Conservation (phyloP, 1,284 basidiomycete species). For the Phellopilus nigrolimitatus region DNA sequence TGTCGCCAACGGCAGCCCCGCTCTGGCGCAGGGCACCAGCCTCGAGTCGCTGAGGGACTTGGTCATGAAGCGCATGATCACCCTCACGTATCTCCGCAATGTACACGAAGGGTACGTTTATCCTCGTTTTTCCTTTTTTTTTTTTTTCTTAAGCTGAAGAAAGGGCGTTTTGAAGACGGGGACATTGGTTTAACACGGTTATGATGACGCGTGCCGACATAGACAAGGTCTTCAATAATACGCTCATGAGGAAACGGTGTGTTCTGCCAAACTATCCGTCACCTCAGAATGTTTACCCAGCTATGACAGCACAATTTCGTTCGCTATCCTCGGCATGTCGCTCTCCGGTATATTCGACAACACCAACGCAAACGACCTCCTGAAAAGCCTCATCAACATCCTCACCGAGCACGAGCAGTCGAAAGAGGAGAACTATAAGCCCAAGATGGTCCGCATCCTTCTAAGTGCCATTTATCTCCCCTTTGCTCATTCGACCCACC, state of each 20-base stretch:
- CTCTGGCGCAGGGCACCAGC: constrained; percentile 55
- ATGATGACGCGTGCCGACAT: constrained; percentile 69
- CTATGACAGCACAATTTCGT: constrained; percentile 61
- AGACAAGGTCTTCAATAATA: constrained; percentile 67
- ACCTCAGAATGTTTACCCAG: constrained; percentile 14
- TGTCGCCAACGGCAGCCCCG: constrained; percentile 35
- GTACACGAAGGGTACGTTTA: constrained; percentile 74
- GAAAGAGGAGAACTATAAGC: constrained; percentile 75
- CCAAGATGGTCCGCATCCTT: constrained; percentile 57
- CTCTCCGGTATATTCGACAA: constrained; percentile 77
- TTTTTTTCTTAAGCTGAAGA: constrained; percentile 9
- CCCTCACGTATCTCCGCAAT: constrained; percentile 76
- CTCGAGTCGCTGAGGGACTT: constrained; percentile 73
- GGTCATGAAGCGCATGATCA: constrained; percentile 78
- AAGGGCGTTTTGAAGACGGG: constrained; percentile 42
- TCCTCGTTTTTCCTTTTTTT: background rate
- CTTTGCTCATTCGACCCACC: constrained; percentile 16
- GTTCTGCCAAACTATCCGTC: constrained; percentile 21
- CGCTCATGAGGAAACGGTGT: constrained; percentile 73
- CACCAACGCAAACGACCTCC: constrained; percentile 69
- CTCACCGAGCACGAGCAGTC: constrained; percentile 75
- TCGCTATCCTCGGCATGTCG: constrained; percentile 79
- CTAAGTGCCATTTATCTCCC: constrained; percentile 14
- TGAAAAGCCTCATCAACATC: constrained; percentile 65
- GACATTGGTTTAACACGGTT: constrained; percentile 87